Conservation (phyloP, 306 rosid genomes). For the Carpinus fangiana region DNA sequence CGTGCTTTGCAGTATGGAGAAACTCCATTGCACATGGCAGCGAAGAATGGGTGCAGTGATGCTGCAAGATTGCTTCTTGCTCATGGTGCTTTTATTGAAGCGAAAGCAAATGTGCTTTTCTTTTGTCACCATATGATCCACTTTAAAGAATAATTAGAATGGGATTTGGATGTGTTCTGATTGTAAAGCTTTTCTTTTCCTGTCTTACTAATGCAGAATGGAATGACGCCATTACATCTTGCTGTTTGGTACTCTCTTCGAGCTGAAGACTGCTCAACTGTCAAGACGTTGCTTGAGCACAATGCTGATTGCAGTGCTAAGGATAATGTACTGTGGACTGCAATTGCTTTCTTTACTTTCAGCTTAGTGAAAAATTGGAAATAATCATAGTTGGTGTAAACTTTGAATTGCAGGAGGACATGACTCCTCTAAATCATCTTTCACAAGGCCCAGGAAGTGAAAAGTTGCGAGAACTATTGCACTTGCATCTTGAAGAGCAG, state of each 20-base stretch:
- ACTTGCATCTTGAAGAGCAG: conserved; percentile 71
- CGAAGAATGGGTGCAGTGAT: conserved; percentile 87
- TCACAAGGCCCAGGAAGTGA: conserved; percentile 74
- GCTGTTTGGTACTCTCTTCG: conserved; percentile 92
- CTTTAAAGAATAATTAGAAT: conserved; percentile 17
- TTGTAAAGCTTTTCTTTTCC: conserved; percentile 25
- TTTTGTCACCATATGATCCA: conserved; percentile 26
- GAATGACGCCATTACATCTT: conserved; percentile 97
- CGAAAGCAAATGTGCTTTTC: conserved; percentile 81
- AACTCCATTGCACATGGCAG: conserved; percentile 96
- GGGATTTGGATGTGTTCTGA: conserved; percentile 17
- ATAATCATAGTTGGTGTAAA: conserved; percentile 24
- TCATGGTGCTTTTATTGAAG: conserved; percentile 78
- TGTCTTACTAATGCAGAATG: conserved; percentile 67
- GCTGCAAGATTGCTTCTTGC: conserved; percentile 69
- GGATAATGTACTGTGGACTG: conserved; percentile 57
- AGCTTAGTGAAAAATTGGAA: conserved; percentile 8
- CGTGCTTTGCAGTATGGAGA: conserved; percentile 75
- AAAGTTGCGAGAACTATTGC: conserved; percentile 64
- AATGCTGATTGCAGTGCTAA: conserved; percentile 86
- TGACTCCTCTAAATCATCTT: conserved; percentile 85
- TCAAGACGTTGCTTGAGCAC: conserved; percentile 65
- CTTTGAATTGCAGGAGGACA: conserved; percentile 76
- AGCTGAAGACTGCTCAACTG: conserved; percentile 72
- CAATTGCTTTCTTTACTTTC: conserved; percentile 10